Evolutionary conservation across 306 rosid genomes (phyloP).

Genomic region (Trifolium repens): DNA sequence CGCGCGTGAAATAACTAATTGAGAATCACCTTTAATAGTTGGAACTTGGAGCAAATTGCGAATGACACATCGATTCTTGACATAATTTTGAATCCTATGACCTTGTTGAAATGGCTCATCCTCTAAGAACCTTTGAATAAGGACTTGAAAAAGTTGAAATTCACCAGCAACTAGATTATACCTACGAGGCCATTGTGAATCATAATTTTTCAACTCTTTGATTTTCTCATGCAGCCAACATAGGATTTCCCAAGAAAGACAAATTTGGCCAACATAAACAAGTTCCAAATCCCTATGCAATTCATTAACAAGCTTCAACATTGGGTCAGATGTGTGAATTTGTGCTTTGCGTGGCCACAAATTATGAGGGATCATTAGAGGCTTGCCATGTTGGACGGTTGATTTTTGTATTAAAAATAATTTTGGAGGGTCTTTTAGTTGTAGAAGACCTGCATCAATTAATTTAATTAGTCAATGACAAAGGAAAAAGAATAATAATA

Average conservation of each 20-base stretch:
- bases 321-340: conserved; percentile 50
- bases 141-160: conserved; percentile 80
- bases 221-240: conserved; percentile 87
- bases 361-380: conserved; percentile 53
- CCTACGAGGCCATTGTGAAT: conserved; percentile 39
- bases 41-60: conserved; percentile 86
- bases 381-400: conserved; percentile 45
- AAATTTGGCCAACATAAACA: conserved; percentile 87
- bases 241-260: conserved; percentile 95
- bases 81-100: conserved; percentile 71
- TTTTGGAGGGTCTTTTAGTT: conserved; percentile 61
- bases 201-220: conserved; percentile 57
- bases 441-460: conserved; percentile 66
- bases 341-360: conserved; percentile 58
- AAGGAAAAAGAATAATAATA: conserved; percentile 20
- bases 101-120: conserved; percentile 76
- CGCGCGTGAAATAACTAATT: neutral
- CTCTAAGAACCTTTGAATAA: conserved; percentile 71
- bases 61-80: conserved; percentile 67
- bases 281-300: conserved; percentile 76
- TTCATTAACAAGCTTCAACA: conserved; percentile 60
- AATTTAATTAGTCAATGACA: conserved; percentile 26
- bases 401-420: conserved; percentile 52
- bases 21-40: conserved; percentile 56
- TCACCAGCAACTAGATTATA: conserved; percentile 73